A percentile compares a stretch with the other conserved stretches of the same genome.
Conservation (phyloP, 305 asterid genomes). For the Solanum hybrid region DNA sequence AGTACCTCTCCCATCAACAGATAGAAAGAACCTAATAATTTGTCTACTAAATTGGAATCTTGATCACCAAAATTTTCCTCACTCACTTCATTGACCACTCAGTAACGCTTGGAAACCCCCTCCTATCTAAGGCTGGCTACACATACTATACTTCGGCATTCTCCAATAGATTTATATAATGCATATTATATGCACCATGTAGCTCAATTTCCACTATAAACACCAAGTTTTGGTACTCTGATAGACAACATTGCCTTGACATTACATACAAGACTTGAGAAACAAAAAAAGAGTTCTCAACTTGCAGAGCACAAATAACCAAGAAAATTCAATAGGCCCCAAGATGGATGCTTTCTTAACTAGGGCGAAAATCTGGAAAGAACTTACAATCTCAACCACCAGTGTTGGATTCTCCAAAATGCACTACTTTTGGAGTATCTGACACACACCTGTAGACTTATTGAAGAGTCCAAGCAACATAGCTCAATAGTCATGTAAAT, state of each 20-base stretch:
- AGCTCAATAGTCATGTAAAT: not conserved
- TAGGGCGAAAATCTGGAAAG: not conserved
- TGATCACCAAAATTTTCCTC: not conserved
- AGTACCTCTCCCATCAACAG: not conserved
- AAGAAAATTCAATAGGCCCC: not conserved
- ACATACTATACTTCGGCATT: no score
- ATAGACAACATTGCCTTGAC: not conserved
- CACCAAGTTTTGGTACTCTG: not conserved
- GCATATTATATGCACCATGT: not conserved
- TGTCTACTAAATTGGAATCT: no score
- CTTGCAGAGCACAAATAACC: not conserved
- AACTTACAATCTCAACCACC: not conserved
- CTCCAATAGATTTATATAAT: no score
- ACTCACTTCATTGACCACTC: not conserved
- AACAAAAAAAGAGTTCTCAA: not conserved
- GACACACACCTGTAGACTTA: not conserved
- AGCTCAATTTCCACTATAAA: not conserved
- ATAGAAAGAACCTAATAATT: no score
- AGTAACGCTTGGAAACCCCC: not conserved
- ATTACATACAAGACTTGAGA: not conserved
- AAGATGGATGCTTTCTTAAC: not conserved
- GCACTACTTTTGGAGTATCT: not conserved
- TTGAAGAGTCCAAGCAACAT: not conserved
- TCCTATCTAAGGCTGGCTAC: not conserved
- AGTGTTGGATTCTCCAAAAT: not conserved